Evolutionary conservation across 257 asterid species (phyloP).

Genomic region (Penstemon newberryi): DNA sequence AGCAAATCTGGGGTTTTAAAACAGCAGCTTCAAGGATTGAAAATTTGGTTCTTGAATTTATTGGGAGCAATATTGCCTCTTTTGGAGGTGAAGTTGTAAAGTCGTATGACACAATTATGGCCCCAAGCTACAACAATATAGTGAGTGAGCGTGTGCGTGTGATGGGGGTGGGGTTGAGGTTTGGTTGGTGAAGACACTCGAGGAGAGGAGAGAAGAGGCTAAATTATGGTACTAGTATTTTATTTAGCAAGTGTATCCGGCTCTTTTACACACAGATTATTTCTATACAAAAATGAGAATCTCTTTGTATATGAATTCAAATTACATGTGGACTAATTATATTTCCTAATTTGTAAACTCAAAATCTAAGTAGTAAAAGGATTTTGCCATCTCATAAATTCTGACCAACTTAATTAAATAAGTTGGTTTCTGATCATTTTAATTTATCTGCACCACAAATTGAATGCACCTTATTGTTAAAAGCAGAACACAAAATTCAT

Average conservation of each 20-base stretch:
- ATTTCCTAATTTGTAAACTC: too few species aligned
- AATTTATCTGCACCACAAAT: too few species aligned
- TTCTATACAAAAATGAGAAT: too few species aligned
- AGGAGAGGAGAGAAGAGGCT: conserved; percentile 30
- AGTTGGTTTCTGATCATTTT: too few species aligned
- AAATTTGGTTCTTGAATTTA: conserved; percentile 24
- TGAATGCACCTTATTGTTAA: too few species aligned
- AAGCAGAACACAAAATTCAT: too few species aligned
- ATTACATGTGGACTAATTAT: too few species aligned
- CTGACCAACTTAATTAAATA: too few species aligned
- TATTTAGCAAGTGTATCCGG: background rate
- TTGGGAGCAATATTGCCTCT: conserved; percentile 22
- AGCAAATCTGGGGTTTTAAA: conserved; percentile 34
- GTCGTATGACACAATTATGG: conserved; percentile 25
- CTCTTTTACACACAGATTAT: too few species aligned
- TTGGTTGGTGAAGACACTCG: conserved; percentile 27
- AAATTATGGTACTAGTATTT: conserved; percentile 18
- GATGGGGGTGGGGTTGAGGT: conserved; percentile 7
- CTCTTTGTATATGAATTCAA: too few species aligned
- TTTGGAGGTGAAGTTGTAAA: conserved; percentile 25
- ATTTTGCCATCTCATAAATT: too few species aligned
- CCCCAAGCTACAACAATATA: conserved; percentile 17
- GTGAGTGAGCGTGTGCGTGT: conserved; percentile 26
- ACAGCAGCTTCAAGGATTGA: conserved; percentile 33
- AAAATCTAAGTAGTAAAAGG: too few species aligned